Percentiles rank a stretch among this genome's conserved stretches.
Conservation (phyloP, 2,329 filamentous ascomycete species). For the Bipolaris victoriae region DNA sequence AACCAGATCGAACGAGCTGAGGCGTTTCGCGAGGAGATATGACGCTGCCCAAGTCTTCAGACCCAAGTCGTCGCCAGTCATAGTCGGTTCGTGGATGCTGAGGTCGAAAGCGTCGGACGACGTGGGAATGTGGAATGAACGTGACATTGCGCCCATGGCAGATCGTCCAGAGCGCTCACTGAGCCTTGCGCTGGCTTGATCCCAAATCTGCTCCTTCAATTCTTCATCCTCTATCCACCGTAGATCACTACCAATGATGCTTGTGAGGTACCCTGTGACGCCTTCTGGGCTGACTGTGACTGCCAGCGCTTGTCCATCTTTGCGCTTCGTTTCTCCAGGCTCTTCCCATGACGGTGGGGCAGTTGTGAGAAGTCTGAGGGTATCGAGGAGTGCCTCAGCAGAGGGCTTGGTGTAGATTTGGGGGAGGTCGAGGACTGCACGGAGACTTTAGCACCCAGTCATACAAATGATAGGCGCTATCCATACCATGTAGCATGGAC, state of each 20-base stretch:
- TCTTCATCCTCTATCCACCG: conserved; percentile 72
- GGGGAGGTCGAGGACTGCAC: conserved; percentile 75
- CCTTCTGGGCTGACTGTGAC: conserved; percentile 55
- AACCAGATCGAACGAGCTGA: conserved; percentile 52
- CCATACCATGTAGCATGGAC: conserved; percentile 38
- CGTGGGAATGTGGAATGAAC: conserved; percentile 64
- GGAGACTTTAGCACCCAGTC: conserved; percentile 18
- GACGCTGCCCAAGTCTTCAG: conserved; percentile 96
- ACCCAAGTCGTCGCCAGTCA: conserved; percentile 87
- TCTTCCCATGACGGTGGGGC: conserved; percentile 72
- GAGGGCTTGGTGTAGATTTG: conserved; percentile 79
- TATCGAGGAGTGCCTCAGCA: conserved; percentile 66
- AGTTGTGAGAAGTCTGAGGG: conserved; percentile 70
- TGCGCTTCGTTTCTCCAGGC: conserved; percentile 34
- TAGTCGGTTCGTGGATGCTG: conserved; percentile 79
- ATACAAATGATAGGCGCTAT: neutral
- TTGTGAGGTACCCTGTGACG: conserved; percentile 70
- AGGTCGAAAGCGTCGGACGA: conserved; percentile 59
- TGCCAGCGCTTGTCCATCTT: conserved; percentile 35
- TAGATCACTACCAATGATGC: conserved; percentile 70
- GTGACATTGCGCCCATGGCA: conserved; percentile 68
- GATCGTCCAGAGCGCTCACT: conserved; percentile 83
- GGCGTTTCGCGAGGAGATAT: conserved; percentile 78
- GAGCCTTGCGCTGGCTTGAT: conserved; percentile 77
- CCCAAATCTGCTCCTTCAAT: conserved; percentile 73